phyloP scores from a whole-genome alignment of 192 early-diverging fungal genomes.

The Funneliformis mosseae region DNA sequence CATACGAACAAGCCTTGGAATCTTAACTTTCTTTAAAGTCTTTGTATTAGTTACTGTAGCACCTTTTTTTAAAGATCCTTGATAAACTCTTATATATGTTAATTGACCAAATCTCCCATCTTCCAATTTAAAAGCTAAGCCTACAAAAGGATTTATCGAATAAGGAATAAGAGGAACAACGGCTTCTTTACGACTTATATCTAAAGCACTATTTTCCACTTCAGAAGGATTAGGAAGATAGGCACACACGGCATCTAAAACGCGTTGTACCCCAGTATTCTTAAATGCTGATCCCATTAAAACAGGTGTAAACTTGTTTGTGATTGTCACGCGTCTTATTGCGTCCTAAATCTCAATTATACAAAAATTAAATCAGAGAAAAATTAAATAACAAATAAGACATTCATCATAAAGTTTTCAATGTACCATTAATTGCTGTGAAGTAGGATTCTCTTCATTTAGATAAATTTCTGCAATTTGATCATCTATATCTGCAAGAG shows the following conservation, averaged over 20 bases:
- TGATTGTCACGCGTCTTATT: constrained; percentile 79
- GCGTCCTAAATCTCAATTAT: constrained; percentile 47
- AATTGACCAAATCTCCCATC: constrained; percentile 95
- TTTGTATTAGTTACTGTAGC: constrained; percentile 86
- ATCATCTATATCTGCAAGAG: constrained; percentile 83
- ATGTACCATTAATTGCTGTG: constrained; percentile 62
- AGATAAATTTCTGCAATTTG: constrained; percentile 81
- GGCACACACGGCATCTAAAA: constrained; percentile 68
- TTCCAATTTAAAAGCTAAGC: constrained; percentile 88
- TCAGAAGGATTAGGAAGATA: constrained; percentile 77
- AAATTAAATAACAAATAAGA: background rate
- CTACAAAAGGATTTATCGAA: constrained; percentile 76
- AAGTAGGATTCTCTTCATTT: constrained; percentile 70
- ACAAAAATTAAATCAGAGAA: background rate
- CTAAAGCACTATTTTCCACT: constrained; percentile 73
- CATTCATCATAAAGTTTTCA: background rate
- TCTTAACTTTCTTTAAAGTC: constrained; percentile 93
- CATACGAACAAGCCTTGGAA: constrained; percentile 96
- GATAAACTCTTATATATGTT: constrained; percentile 96
- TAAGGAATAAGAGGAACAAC: constrained; percentile 61
- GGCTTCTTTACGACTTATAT: constrained; percentile 65
- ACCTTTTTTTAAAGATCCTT: constrained; percentile 86
- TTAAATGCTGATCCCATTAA: constrained; percentile 86
- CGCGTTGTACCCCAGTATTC: constrained; percentile 79
- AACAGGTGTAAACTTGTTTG: constrained; percentile 79